Evolutionary conservation across 2,329 filamentous ascomycete species (phyloP).

Genomic region (Botrytis squamosa): DNA sequence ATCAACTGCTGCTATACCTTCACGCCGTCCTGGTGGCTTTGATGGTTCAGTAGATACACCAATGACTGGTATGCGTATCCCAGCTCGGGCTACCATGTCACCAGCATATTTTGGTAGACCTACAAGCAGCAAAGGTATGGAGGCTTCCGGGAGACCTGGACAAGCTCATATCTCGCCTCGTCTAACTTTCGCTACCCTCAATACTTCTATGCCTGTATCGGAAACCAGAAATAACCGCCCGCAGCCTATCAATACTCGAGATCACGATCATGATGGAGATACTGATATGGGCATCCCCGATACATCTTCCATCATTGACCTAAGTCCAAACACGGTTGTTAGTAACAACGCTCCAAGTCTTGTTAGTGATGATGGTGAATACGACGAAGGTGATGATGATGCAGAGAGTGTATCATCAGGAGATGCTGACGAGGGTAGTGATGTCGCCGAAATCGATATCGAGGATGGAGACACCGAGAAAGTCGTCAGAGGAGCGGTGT

Average conservation of each 20-base stretch:
- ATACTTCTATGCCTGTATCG: conserved; percentile 30
- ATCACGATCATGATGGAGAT: conserved; percentile 33
- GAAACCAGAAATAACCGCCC: conserved; percentile 23
- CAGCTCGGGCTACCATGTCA: conserved; percentile 56
- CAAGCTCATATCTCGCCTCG: conserved; percentile 44
- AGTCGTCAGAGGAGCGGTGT: conserved; percentile 32
- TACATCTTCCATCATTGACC: conserved; percentile 57
- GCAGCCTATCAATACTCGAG: conserved; percentile 22
- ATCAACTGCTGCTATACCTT: conserved; percentile 38
- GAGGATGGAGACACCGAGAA: conserved; percentile 48
- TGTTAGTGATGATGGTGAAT: conserved; percentile 78
- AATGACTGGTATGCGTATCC: conserved; percentile 53
- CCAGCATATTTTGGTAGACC: conserved; percentile 50
- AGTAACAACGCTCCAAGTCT: conserved; percentile 78
- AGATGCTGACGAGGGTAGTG: conserved; percentile 56
- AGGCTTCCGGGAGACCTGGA: conserved; percentile 38
- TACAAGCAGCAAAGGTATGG: conserved; percentile 57
- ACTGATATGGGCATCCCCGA: conserved; percentile 43
- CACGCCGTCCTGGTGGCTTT: conserved; percentile 39
- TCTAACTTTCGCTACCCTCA: conserved; percentile 40
- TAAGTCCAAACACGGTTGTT: conserved; percentile 67
- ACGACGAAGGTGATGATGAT: conserved; percentile 66
- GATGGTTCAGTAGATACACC: conserved; percentile 40
- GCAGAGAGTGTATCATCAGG: conserved; percentile 51
- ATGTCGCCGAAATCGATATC: conserved; percentile 61